Base-by-base conservation (phyloP, 2,329 filamentous ascomycete genomes). In the Gyromitra esculenta region DNA sequence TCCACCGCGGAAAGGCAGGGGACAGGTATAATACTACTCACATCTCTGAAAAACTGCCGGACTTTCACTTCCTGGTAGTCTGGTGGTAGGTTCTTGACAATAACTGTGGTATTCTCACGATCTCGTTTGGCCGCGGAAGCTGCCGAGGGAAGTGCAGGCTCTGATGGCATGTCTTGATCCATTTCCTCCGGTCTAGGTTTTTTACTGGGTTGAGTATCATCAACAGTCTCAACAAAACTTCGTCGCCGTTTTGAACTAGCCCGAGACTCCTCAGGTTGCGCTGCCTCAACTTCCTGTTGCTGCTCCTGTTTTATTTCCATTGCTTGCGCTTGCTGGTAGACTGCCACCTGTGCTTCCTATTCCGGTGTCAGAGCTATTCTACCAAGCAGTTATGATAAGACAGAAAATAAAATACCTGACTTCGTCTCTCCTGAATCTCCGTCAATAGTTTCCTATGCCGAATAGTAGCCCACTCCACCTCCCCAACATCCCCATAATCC, bases 11-110 rank as follows among this genome's bases (percentile, higher is more conserved):
- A 35, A 43, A 43, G 31, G 8, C 15, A 18, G 9, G 45, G 21
- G 9, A 5, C 9, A 50, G 48, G 43, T 35, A 45, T 39, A 31
- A 31, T 31, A 21, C n/a, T 54, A 83, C 85, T 83, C 80, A 86
- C 85, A 80, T 94, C 93, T 81, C 91, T 91, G 85, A 99, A 98
- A 83, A 97, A 98, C 82, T 97, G 92, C 73, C 91, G 89, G 13
- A 98, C 85, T 80, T 91, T 91, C 11, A 89, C 90, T 81, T 93
- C 89, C 0, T 90, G 90, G 0, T 90, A 88, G 69, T 91, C 88
- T 2, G 82, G 81, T 1, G 96, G 94, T 31, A 99, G 84, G 80
- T 94, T 92, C 65, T 88, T 90, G 2, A 97, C 90, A 68, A 96
- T 89, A 62, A 98, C 87, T 0, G 92, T 94, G 0, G 93, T 91